phyloP scores from a whole-genome alignment of 257 asterid genomes.

The Jasminum sambac region DNA sequence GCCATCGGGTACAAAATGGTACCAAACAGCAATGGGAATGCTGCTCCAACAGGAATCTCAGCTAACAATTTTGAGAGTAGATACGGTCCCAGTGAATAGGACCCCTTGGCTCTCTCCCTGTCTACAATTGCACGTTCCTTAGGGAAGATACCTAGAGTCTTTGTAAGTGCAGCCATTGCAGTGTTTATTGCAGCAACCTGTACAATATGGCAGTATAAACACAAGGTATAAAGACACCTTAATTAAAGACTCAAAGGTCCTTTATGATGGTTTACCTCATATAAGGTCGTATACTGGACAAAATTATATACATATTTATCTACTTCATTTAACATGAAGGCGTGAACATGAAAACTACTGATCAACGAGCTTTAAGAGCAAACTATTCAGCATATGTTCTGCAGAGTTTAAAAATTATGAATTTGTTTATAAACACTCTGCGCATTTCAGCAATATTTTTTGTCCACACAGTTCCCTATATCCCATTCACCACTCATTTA shows the following conservation, averaged over 20 bases:
- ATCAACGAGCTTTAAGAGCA: constrained; percentile 1
- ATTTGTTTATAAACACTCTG: too few species aligned
- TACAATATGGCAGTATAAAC: constrained; percentile 16
- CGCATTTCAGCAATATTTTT: too few species aligned
- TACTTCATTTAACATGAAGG: constrained; percentile 7
- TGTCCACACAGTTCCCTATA: too few species aligned
- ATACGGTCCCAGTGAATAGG: constrained; percentile 85
- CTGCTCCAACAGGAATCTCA: constrained; percentile 93
- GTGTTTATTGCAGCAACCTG: constrained; percentile 99
- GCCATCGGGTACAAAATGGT: constrained; percentile 92
- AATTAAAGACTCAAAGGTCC: constrained; percentile 9
- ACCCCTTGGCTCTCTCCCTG: constrained; percentile 89
- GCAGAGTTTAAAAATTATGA: too few species aligned
- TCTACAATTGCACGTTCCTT: constrained; percentile 97
- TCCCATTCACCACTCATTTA: too few species aligned
- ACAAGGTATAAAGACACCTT: constrained; percentile 19
- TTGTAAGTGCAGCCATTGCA: constrained; percentile 99
- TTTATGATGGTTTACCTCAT: constrained; percentile 1
- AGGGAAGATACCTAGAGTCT: constrained; percentile 95
- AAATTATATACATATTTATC: constrained; percentile 7
- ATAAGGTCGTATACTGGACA: background rate
- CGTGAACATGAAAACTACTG: background rate
- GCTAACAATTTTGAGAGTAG: constrained; percentile 90
- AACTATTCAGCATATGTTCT: background rate
- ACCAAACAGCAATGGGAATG: constrained; percentile 93